Base-by-base conservation (phyloP, 805 yeast genomes). In the Dipodascopsis uninucleata region DNA sequence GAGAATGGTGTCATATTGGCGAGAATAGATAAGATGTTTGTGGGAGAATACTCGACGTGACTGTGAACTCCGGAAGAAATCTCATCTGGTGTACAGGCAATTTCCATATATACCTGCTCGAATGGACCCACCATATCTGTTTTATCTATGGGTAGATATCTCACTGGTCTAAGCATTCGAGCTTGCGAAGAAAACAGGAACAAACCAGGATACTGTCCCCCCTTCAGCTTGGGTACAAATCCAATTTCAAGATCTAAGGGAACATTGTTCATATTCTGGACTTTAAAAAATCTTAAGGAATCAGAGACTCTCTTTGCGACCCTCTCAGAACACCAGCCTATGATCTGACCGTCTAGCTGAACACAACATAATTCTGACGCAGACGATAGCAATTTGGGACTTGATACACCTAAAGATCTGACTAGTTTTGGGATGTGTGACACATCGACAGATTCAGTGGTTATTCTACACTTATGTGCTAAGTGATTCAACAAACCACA, bases 1-100 rank as follows among this genome's bases (percentile, higher is more conserved):
- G 97, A 89, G 66, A 87, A 93, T 56, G 98, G 98, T 1, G 98
- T 93, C 72, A 93, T 75, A 69, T 93, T 93, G 54, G 97, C 98
- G 66, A 93, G 74, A 56, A 93, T 90, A 18, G 97, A 88, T 58
- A 93, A 71, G 39, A 93, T 87, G 67, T 93, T 88, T 2, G 97
- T 93, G 59, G 98, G 97, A 2, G 94, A 75, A 65, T 76, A 88
- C 70, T 93, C 98, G 53, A 90, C 97, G 62, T 93, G 98, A 4
- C 88, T 74, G 66, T 93, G 97, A 36, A 80, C 71, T 57, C 85
- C 78, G 52, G 73, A 76, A 61, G 81, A 81, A 58, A 93, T 88
- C 70, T 93, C 98, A 47, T 79, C 82, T 17, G 97, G 95, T 6
- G 93, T 81, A 21, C 90, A 96, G 1, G 98, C 97, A 64, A 93